Base-by-base conservation (phyloP, 2,329 filamentous ascomycete species). In the Aspergillus felis region DNA sequence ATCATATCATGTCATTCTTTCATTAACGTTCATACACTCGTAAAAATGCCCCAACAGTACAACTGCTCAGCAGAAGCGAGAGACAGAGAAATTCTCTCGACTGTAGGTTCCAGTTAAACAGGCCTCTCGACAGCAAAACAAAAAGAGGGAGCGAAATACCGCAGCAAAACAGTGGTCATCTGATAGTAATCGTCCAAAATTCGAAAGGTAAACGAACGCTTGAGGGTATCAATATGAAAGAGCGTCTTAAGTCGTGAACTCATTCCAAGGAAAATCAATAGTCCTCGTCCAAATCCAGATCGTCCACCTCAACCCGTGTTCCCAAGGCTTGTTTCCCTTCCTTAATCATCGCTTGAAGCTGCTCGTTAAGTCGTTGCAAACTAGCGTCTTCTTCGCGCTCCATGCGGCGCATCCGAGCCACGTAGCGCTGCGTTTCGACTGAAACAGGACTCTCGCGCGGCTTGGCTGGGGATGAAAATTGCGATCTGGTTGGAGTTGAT, bases 271-370 rank as follows among this genome's bases (percentile, higher is more conserved):
- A 53, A 57, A 47, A 35, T 27, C 25, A 14, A 51, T 10, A 24
- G 53, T 64, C 72, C 53, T 76, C 68, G 24, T 70, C 73, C 67
- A 75, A 71, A 46, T 71, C 76, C 41, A 76, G 71, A 27, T 76
- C 76, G 42, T 84, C 82, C 47, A 91, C 81, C 68, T 90, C 86
- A 51, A 90, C 79, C 44, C 79, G 88, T 22, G 89, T 89, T 2
- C 88, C 92, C 20, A 99, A 76, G 1, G 94, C 94, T 72, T 94
- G 89, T 65, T 88, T 88, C 0, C 92, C 94, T 74, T 97, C 88
- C 1, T 87, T 82, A 55, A 99, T 95, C 89, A 99, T 91, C 35
- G 87, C 89, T 68, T 89, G 85, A 50, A 97, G 78, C 65, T 89
- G 86, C 50, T 85, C 82, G 70, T 94, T 95, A 74, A 97, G 86